Base-by-base conservation (phyloP, 2,329 filamentous ascomycete genomes). In the Fonsecaea erecta region DNA sequence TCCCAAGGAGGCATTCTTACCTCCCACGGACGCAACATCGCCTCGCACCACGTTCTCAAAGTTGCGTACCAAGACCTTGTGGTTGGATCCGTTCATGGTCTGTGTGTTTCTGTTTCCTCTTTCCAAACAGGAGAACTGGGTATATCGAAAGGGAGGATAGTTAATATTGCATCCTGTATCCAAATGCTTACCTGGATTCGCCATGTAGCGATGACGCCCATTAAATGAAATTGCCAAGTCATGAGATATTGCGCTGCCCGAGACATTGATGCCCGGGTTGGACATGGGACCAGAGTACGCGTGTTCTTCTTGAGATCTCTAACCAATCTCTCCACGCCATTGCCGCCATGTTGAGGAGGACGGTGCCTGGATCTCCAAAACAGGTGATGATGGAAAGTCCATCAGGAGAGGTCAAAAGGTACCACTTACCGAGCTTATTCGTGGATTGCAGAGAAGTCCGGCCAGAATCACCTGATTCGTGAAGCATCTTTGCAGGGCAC, bases 1-100 rank as follows among this genome's bases (percentile, higher is more conserved):
- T 2, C 77, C 77, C 21, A 78, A 66, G 1, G 77, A 79, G 12
- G 76, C 74, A 57, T 78, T 79, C 68, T 78, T 79, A 7, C 77
- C 76, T 16, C 77, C 77, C 6, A 78, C 77, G 7, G 75, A 53
- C 30, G 65, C 67, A 21, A 69, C 74, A 70, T 75, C 74, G 30
- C 64, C 40, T 67, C 69, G 68, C 18, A 14, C 51, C 14, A 75
- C 64, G 21, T 68, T 55, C 48, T 73, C 68, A 60, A 76, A 74
- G 28, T 71, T 71, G 32, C 66, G 66, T 26, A 70, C 66, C 8
- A 70, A 62, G 32, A 59, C 35, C 43, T 21, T 40, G n/a, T 40
- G 37, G 37, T 16, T 40, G 3, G 14, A 8, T 40, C 37, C 37
- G 37, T 40, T 21, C 43, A 48, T 48, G 43, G n/a, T 48, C 43